Conservation (phyloP, 2,329 filamentous ascomycete species). For the Cryoendolithus antarcticus region DNA sequence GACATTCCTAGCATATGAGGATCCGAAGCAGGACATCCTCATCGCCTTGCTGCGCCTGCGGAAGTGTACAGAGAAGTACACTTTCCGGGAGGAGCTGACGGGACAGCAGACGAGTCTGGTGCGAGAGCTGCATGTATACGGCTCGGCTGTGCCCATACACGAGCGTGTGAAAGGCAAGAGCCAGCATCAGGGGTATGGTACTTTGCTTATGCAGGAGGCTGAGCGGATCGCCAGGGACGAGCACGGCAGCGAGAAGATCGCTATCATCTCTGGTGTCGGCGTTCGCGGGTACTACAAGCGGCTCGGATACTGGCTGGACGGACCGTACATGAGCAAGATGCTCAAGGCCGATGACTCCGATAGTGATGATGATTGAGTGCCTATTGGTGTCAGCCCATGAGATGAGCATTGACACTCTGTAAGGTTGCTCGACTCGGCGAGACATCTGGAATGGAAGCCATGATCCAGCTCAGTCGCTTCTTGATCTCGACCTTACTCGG, state of each 20-base stretch:
- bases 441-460: slow-evolving; percentile 62
- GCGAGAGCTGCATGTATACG: slow-evolving; percentile 90
- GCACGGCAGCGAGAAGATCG: slow-evolving; percentile 87
- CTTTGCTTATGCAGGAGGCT: slow-evolving; percentile 92
- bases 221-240: slow-evolving; percentile 90
- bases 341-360: slow-evolving; percentile 18
- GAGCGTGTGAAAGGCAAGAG: slow-evolving; percentile 92
- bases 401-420: slow-evolving; percentile 81
- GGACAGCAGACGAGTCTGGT: slow-evolving; percentile 85
- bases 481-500: slow-evolving; percentile 65
- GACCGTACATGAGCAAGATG: slow-evolving; percentile 52
- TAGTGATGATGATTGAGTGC: slow-evolving; percentile 17
- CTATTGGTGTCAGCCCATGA: slow-evolving; percentile 44
- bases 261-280: slow-evolving; percentile 91
- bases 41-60: slow-evolving; percentile 80
- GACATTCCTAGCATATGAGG: slow-evolving; percentile 94
- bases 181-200: slow-evolving; percentile 96
- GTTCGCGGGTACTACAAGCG: slow-evolving; percentile 91
- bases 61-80: slow-evolving; percentile 85
- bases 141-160: slow-evolving; percentile 89
- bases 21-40: slow-evolving; percentile 95
- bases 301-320: slow-evolving; percentile 86
- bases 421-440: slow-evolving; percentile 77
- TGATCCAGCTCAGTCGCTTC: slow-evolving; percentile 67
- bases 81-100: slow-evolving; percentile 75